Evolutionary conservation across 2,329 filamentous ascomycete species (phyloP).

Genomic region (Paecilomyces formosus): DNA sequence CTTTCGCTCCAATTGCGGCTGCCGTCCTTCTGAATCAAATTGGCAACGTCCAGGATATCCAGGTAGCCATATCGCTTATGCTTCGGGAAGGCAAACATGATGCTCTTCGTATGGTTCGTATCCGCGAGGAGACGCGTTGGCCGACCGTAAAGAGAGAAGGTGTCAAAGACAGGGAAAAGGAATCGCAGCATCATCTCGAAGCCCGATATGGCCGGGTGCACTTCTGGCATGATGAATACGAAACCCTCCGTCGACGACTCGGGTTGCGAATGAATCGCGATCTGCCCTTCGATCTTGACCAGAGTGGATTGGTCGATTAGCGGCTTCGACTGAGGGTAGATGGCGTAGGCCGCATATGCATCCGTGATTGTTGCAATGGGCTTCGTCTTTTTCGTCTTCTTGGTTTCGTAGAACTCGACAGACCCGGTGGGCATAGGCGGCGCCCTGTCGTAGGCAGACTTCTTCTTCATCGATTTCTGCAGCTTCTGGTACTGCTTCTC

Average conservation of each 20-base stretch:
- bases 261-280: constrained; percentile 76
- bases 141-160: constrained; percentile 83
- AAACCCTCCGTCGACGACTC: constrained; percentile 81
- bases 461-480: constrained; percentile 75
- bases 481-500: constrained; percentile 84
- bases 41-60: constrained; percentile 76
- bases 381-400: constrained; percentile 82
- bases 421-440: constrained; percentile 69
- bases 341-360: constrained; percentile 85
- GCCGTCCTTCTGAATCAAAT: constrained; percentile 69
- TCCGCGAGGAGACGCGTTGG: constrained; percentile 82
- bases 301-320: constrained; percentile 91
- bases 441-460: constrained; percentile 72
- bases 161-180: constrained; percentile 89
- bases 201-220: constrained; percentile 81
- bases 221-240: constrained; percentile 96
- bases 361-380: constrained; percentile 90
- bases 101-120: constrained; percentile 72
- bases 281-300: constrained; percentile 85
- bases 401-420: constrained; percentile 92
- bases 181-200: constrained; percentile 94
- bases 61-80: constrained; percentile 83
- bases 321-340: constrained; percentile 91
- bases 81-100: constrained; percentile 98
- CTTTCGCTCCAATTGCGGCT: constrained; percentile 73